phyloP scores from a whole-genome alignment of 2,329 filamentous ascomycete genomes.

The Cadophora luteo-olivacea region DNA sequence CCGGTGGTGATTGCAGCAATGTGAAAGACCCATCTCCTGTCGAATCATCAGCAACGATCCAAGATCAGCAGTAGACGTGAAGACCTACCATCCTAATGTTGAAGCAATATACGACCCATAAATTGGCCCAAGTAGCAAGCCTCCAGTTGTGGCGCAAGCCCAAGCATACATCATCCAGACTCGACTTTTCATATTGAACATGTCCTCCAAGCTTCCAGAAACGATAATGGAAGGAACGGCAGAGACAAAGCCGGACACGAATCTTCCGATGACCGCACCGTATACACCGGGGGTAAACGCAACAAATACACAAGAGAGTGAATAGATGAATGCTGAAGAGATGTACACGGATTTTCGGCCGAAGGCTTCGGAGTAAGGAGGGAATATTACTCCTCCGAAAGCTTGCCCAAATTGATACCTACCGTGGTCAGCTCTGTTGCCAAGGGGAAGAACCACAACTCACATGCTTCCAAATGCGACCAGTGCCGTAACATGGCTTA shows the following conservation, averaged over 20 bases:
- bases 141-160: conserved; percentile 51
- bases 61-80: neutral
- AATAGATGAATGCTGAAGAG: conserved; percentile 44
- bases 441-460: neutral
- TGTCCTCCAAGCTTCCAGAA: conserved; percentile 56
- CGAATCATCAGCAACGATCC: neutral
- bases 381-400: conserved; percentile 48
- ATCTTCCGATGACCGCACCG: conserved; percentile 50
- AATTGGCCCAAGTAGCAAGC: conserved; percentile 52
- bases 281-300: conserved; percentile 47
- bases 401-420: conserved; percentile 49
- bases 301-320: conserved; percentile 47
- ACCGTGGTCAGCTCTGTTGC: neutral
- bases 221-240: conserved; percentile 55
- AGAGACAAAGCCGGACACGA: conserved; percentile 52
- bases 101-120: conserved; percentile 50
- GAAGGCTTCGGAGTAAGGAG: conserved; percentile 48
- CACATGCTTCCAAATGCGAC: conserved; percentile 29
- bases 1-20: conserved; percentile 49
- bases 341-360: conserved; percentile 48
- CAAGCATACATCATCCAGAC: conserved; percentile 55
- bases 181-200: conserved; percentile 53
- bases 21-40: conserved; percentile 54
- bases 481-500: conserved; percentile 16
- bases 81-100: conserved; percentile 47